Evolutionary conservation across 345 rosid species (phyloP), one percentile per base, ranked within the genome.

Genomic region (Lumnitzera littorea): DNA sequence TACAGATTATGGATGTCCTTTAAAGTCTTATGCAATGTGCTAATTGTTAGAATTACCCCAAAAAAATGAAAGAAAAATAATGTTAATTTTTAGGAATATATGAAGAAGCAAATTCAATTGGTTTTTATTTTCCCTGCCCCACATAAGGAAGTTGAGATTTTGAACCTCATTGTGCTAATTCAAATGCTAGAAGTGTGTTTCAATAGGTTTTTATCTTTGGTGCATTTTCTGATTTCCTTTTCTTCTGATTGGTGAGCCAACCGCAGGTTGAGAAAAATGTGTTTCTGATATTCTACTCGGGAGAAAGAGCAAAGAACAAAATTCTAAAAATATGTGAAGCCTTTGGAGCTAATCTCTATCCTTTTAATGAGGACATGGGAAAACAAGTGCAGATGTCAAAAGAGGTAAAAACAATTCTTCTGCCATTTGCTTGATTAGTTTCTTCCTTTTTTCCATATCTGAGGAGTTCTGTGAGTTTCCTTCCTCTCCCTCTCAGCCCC

Each of bases 301-400:
- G 97, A 66, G 99, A 95, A 74, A 86, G 87, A 75, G 82, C 85
- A 48, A 88, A 83, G 80, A 84, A 71, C 70, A 95, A 95, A 81
- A 83, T 95, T 69, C 80, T 86, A 53, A 91, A 88, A 77, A 91
- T 88, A 66, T 86, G 96, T 74, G 99, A 95, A 70, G 99, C 95
- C 62, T 91, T 91, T 86, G 99, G 92, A 36, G 96, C 99, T 62
- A 95, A 86, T 70, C 92, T 95, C 51, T 94, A 94, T 77, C 76
- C 94, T 67, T 95, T 91, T 76, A 74, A 81, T 17, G 97, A 88
- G 67, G 97, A 91, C 15, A 64, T 83, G 27, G 82, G 84, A 59
- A 88, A 72, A 71, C 99, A 88, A 78, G 72, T 72, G 63, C 84
- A 84, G 61, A 83, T 82, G 82, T 74, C 78, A 62, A 58, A 67